Evolutionary conservation across 768 basidiomycete genomes (phyloP).

Genomic region (Suillus variegatus): DNA sequence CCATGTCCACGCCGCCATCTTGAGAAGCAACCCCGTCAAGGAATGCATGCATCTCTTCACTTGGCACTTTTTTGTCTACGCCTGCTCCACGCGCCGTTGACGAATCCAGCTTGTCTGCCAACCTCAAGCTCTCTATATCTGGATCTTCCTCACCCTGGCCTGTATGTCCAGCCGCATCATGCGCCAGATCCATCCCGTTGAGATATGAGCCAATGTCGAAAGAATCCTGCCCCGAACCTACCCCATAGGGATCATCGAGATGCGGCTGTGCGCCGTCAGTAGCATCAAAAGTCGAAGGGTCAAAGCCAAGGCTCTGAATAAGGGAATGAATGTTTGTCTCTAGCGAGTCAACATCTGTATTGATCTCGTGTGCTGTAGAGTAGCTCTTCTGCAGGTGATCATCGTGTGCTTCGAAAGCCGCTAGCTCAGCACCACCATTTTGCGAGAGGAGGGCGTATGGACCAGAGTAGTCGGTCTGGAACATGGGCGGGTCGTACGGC

Average conservation of each 20-base stretch:
- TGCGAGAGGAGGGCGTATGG: constrained; percentile 26
- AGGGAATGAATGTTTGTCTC: constrained; percentile 69
- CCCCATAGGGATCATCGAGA: constrained; percentile 9
- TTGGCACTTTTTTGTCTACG: constrained; percentile 30
- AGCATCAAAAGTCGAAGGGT: constrained; percentile 39
- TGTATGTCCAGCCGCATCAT: constrained; percentile 21
- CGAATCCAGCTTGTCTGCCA: constrained; percentile 36
- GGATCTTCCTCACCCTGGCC: constrained; percentile 27
- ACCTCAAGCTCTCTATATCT: constrained; percentile 25
- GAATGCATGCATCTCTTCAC: constrained; percentile 42
- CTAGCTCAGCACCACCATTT: constrained; percentile 28
- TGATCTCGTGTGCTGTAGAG: constrained; percentile 62
- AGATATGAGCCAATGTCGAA: constrained; percentile 44
- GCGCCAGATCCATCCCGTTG: constrained; percentile 33
- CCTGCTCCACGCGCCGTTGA: constrained; percentile 31
- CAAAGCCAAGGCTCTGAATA: constrained; percentile 70
- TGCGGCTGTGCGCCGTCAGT: background rate
- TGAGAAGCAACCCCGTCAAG: constrained; percentile 44
- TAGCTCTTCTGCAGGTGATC: constrained; percentile 57
- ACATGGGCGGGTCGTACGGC: constrained; percentile 24
- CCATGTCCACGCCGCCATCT: constrained; percentile 19
- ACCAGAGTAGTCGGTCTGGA: constrained; percentile 22
- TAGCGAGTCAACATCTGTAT: constrained; percentile 70
- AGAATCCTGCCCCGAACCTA: constrained; percentile 21
- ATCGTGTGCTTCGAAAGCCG: constrained; percentile 36